Evolutionary conservation across 140 eudicot genomes (phyloP).

Genomic region (Stevia rebaudiana): DNA sequence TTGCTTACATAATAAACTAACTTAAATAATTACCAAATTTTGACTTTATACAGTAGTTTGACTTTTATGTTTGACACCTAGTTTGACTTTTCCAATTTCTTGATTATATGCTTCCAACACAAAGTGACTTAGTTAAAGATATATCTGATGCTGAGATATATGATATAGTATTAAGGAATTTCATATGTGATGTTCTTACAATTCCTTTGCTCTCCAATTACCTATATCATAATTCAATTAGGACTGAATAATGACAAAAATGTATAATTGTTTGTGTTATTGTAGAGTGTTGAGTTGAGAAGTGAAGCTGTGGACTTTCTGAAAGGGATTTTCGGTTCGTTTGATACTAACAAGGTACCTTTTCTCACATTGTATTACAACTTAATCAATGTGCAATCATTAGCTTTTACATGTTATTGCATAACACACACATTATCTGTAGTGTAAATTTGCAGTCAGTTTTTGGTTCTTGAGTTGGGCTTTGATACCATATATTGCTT

Average conservation of each 20-base stretch:
- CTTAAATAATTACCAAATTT: no score
- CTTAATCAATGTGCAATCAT: neutral
- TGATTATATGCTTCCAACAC: no score
- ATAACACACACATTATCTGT: neutral
- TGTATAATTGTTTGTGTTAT: slow-evolving; percentile 14
- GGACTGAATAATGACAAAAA: slow-evolving; percentile 6
- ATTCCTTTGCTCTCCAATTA: neutral
- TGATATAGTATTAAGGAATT: neutral
- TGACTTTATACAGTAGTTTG: no score
- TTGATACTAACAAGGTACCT: slow-evolving; percentile 67
- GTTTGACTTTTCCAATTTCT: no score
- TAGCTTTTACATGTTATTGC: neutral
- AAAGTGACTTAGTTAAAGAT: neutral
- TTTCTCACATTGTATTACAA: neutral
- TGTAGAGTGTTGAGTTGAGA: slow-evolving; percentile 81
- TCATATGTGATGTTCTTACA: neutral
- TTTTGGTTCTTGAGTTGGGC: slow-evolving; percentile 5
- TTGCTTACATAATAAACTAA: no score
- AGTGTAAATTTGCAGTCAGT: neutral
- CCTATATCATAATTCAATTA: neutral
- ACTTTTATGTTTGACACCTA: no score
- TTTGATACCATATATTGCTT: neutral
- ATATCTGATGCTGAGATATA: neutral
- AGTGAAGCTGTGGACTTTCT: slow-evolving; percentile 77
- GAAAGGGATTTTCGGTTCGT: slow-evolving; percentile 72